phyloP scores from a whole-genome alignment of 208 protist genomes.

The Phytomonas francai region DNA sequence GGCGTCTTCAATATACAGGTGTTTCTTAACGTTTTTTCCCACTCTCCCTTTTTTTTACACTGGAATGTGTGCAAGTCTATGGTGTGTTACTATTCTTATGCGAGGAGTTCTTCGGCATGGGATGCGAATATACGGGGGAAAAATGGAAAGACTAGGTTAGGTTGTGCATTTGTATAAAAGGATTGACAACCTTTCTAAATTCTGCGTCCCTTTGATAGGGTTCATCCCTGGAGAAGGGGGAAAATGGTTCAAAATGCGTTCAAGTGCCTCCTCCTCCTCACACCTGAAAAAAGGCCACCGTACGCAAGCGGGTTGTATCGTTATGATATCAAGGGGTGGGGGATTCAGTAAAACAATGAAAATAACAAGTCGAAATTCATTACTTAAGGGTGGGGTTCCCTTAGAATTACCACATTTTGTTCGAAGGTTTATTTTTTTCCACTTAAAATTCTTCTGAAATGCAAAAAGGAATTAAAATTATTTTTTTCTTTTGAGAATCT shows the following conservation, averaged over 20 bases:
- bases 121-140: neutral
- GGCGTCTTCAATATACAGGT: neutral
- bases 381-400: neutral
- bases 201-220: neutral
- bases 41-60: neutral
- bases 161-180: neutral
- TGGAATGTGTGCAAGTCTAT: neutral
- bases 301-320: neutral
- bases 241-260: neutral
- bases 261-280: neutral
- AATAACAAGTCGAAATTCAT: neutral
- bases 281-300: neutral
- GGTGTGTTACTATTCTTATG: neutral
- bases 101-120: neutral
- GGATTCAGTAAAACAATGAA: neutral
- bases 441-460: neutral
- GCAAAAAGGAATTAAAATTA: neutral
- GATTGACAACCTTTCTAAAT: neutral
- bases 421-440: neutral
- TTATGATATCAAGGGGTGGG: neutral
- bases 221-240: neutral
- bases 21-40: neutral
- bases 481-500: neutral
- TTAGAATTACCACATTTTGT: neutral
- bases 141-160: neutral